Evolutionary conservation across 495 filamentous ascomycete species (phyloP).

Genomic region (Neurospora tetrasperma): DNA sequence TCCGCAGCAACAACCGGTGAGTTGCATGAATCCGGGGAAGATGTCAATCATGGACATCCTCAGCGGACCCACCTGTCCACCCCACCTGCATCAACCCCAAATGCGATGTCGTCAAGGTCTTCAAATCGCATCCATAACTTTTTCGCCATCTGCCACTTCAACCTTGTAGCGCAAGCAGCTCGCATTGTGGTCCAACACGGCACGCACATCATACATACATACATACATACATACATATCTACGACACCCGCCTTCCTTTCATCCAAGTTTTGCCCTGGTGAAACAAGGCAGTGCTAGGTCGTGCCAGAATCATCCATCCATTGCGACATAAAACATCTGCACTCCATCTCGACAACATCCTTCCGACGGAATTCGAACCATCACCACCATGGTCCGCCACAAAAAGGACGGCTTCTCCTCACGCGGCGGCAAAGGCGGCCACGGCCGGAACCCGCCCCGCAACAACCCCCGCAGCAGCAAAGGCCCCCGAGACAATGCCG

Average conservation of each 20-base stretch:
- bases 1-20: slow-evolving; percentile 8
- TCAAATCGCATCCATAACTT: neutral
- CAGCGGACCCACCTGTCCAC: slow-evolving; percentile 6
- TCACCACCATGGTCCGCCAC: slow-evolving; percentile 66
- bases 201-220: neutral
- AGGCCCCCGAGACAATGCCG: slow-evolving; percentile 18
- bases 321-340: neutral
- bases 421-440: slow-evolving; percentile 52
- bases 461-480: slow-evolving; percentile 10
- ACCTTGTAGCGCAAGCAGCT: neutral
- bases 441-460: slow-evolving; percentile 28
- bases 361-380: neutral
- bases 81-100: neutral
- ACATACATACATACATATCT: neutral
- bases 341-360: neutral
- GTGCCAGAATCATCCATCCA: neutral
- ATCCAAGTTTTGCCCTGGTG: neutral
- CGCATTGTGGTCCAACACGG: neutral
- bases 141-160: neutral
- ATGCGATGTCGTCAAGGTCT: neutral
- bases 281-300: neutral
- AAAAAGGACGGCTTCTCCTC: slow-evolving; percentile 81
- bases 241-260: neutral
- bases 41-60: neutral
- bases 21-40: slow-evolving; percentile 8